phyloP scores from a whole-genome alignment of 768 basidiomycete species.

The Boletellus ananas region DNA sequence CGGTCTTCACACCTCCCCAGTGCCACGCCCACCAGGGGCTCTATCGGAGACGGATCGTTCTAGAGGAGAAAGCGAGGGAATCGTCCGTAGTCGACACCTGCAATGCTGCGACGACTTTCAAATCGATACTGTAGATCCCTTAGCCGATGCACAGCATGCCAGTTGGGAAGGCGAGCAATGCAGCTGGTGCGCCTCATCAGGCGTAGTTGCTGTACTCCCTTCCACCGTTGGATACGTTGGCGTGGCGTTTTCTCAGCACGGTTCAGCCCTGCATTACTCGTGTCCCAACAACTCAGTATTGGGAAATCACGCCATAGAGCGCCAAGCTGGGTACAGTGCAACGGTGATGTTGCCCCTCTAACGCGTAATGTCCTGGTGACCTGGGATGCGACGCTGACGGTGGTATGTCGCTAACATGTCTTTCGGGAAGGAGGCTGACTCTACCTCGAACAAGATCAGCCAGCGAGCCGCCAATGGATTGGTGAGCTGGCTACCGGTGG shows the following conservation, averaged over 20 bases:
- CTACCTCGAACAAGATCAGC: not conserved
- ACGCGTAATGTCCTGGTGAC: slow-evolving; percentile 37
- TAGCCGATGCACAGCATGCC: slow-evolving; percentile 16
- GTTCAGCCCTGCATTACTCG: slow-evolving; percentile 32
- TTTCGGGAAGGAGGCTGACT: not conserved
- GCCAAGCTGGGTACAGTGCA: slow-evolving; percentile 23
- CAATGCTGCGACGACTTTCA: slow-evolving; percentile 13
- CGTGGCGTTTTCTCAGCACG: slow-evolving; percentile 24
- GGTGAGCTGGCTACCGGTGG: too few relatives aligned
- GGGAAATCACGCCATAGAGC: slow-evolving; percentile 31
- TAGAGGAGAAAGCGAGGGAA: slow-evolving; percentile 33
- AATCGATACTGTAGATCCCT: slow-evolving; percentile 12
- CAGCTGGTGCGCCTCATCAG: not conserved
- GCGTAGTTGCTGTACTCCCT: not conserved
- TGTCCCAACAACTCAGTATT: slow-evolving; percentile 31
- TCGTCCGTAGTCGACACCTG: not conserved
- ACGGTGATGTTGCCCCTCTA: slow-evolving; percentile 45
- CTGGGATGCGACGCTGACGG: slow-evolving; percentile 21
- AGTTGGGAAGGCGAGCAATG: slow-evolving; percentile 15
- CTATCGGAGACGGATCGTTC: slow-evolving; percentile 29
- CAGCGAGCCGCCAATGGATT: slow-evolving; percentile 34
- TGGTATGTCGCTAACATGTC: slow-evolving; percentile 7
- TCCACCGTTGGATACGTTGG: slow-evolving; percentile 16
- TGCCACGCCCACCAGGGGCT: too few relatives aligned
- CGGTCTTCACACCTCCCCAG: too few relatives aligned